Percentiles rank a stretch among this genome's conserved stretches.
These are phyloP conservation scores for Termitomyces sp. DNA, from an alignment of 768 basidiomycete genomes.

Conservation along the genomic window DNA sequence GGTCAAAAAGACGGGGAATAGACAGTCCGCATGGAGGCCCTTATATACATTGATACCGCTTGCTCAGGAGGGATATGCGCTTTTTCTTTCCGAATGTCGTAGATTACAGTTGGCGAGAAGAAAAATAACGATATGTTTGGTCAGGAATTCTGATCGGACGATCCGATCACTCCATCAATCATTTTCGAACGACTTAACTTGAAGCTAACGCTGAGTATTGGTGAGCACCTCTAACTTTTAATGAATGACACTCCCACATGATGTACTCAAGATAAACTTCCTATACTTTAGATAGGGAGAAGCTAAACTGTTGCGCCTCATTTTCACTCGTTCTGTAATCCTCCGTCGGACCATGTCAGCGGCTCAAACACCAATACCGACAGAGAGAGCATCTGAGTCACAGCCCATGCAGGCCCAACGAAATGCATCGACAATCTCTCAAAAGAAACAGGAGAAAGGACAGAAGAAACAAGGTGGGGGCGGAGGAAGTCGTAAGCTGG, in stretches of 20 bases:
- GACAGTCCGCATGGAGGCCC: not conserved
- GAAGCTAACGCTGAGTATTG: not conserved
- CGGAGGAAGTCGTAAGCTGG: conserved; percentile 4
- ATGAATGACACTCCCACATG: not conserved
- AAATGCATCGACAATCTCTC: conserved; percentile 1
- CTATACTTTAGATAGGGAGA: not conserved
- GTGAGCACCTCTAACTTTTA: not conserved
- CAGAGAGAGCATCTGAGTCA: not conserved
- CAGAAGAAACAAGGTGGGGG: conserved; percentile 10
- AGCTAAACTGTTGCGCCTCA: not conserved
- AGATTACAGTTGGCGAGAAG: not conserved
- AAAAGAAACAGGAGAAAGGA: conserved; percentile 4
- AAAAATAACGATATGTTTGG: not conserved
- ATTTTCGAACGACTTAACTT: not conserved
- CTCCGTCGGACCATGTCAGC: not conserved
- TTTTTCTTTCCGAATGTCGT: not conserved
- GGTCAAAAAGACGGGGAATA: not conserved
- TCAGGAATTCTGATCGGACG: not conserved
- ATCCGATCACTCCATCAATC: not conserved
- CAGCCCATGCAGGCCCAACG: not conserved
- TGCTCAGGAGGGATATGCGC: not conserved
- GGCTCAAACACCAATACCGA: not conserved
- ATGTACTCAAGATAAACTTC: not conserved
- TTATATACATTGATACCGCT: not conserved
- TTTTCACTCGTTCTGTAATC: not conserved